Conservation (phyloP, 805 yeast genomes). For the Scheffersomyces amazonensis region DNA sequence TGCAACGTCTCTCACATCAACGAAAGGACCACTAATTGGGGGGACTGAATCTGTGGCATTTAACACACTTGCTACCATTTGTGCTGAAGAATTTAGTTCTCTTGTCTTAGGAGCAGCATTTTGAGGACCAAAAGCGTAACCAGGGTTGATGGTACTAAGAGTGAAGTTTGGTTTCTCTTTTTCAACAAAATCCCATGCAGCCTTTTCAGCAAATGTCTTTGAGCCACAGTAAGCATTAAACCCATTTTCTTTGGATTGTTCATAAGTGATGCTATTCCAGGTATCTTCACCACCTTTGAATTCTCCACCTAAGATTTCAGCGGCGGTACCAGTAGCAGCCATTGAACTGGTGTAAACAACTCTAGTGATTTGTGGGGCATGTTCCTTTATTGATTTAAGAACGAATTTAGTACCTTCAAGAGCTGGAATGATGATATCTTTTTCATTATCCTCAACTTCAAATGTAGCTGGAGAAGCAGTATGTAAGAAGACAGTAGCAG, state of each 20-base stretch:
- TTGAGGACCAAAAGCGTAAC: constrained; percentile 24
- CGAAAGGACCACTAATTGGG: constrained; percentile 11
- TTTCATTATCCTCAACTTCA: constrained; percentile 40
- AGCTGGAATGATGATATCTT: constrained; percentile 56
- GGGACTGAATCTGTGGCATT: constrained; percentile 20
- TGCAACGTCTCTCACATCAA: constrained; percentile 19
- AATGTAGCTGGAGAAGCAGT: constrained; percentile 59
- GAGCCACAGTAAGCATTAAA: constrained; percentile 19
- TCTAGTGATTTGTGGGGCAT: constrained; percentile 37
- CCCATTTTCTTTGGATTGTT: constrained; percentile 15
- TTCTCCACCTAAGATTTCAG: constrained; percentile 20
- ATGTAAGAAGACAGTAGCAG: constrained; percentile 52
- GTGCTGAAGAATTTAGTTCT: constrained; percentile 23
- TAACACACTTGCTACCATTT: constrained; percentile 19
- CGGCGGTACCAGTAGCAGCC: constrained; percentile 41
- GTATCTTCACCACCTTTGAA: constrained; percentile 26
- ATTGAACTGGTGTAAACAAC: constrained; percentile 49
- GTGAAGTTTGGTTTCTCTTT: constrained; percentile 16
- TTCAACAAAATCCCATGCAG: constrained; percentile 29
- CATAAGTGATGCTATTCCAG: constrained; percentile 35
- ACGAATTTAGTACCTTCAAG: constrained; percentile 50
- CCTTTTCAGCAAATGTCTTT: constrained; percentile 23
- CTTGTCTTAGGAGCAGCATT: constrained; percentile 28
- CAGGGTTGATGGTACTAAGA: constrained; percentile 16
- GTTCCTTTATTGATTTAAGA: constrained; percentile 42